Evolutionary conservation across 768 basidiomycete genomes (phyloP), one percentile per base, ranked within the genome.

Genomic region (Boletus reticuloceps): DNA sequence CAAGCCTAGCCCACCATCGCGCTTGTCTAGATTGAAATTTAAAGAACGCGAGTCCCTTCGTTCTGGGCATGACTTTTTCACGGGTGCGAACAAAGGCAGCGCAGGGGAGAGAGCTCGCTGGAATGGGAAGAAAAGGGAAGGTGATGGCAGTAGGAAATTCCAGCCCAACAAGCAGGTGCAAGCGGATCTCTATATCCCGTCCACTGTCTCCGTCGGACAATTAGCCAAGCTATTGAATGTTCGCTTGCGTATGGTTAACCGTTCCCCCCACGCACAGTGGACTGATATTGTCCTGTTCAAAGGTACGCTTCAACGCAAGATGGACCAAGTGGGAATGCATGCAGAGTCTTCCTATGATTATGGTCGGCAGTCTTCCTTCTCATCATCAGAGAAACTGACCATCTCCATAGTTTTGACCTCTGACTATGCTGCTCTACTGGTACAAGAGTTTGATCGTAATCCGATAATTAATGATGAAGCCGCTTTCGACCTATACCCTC

Each of bases 401-500:
- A 34, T 53, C 19, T 46, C 45, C 52, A 29, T 55, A 93, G 95
- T 98, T 51, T 76, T 98, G 34, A 90, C 85, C 2, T 82, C 90
- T n/a, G 97, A 99, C 63, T 96, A 98, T 69, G 93, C 94, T 34
- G 83, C 84, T 32, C 79, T 98, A 19, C 76, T 98, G 55, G 93
- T 88, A 0, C 84, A 94, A 69, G 97, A 98, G 69, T 90, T 95
- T 66, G 85, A 87, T 37, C 83, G 84, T 43, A 91, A 92, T 62
- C 89, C 97, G 1, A 79, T 94, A 36, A 80, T 98, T 32, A 88
- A 97, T 63, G 94, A 97, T 62, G 96, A 96, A 70, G 89, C 88
- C 25, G 89, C 91, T 5, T 99, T 98, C 65, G 94, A 99, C 70
- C 79, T 98, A 34, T 85, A 88, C 69, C 86, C 95, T 14, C 84